Percentiles rank a stretch among this genome's conserved stretches.
Conservation (phyloP, 2,329 filamentous ascomycete species). For the Huntiella moniliformis region DNA sequence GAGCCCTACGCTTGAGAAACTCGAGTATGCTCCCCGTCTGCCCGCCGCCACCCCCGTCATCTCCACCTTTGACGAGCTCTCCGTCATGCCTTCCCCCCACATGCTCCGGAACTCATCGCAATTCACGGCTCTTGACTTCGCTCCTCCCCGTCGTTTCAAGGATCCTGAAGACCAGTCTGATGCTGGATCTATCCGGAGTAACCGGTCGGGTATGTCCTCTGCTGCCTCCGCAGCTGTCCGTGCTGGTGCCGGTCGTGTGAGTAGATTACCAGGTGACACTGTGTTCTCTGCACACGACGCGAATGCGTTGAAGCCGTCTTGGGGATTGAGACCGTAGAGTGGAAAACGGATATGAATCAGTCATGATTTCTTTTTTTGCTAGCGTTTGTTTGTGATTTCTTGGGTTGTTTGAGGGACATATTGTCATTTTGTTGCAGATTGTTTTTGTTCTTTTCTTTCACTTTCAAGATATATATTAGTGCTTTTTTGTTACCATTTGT, state of each 20-base stretch:
- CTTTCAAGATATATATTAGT: constrained; percentile 11
- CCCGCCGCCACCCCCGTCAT: constrained; percentile 60
- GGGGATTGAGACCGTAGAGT: constrained; percentile 31
- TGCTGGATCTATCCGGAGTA: constrained; percentile 46
- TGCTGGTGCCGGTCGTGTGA: constrained; percentile 68
- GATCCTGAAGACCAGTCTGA: constrained; percentile 42
- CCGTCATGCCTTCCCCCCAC: constrained; percentile 74
- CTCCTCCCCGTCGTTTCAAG: constrained; percentile 56
- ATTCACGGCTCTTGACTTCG: constrained; percentile 66
- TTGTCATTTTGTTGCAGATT: not conserved
- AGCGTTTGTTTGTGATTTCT: constrained; percentile 6
- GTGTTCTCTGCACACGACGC: constrained; percentile 61
- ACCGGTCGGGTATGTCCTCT: constrained; percentile 53
- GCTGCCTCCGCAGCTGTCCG: constrained; percentile 54
- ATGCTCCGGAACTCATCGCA: constrained; percentile 57
- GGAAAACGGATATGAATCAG: constrained; percentile 3
- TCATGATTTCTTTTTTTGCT: constrained; percentile 9
- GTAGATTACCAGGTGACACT: constrained; percentile 60
- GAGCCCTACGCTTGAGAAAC: constrained; percentile 42
- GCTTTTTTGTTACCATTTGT: constrained; percentile 15
- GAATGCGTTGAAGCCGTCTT: constrained; percentile 38
- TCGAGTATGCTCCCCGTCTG: constrained; percentile 57
- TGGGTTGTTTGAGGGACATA: not conserved
- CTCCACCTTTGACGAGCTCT: constrained; percentile 72
- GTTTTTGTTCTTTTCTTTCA: constrained; percentile 14